Evolutionary conservation across 1,284 basidiomycete genomes (phyloP), one percentile per base, ranked within the genome.

Genomic region (Butyriboletus appendiculatus): DNA sequence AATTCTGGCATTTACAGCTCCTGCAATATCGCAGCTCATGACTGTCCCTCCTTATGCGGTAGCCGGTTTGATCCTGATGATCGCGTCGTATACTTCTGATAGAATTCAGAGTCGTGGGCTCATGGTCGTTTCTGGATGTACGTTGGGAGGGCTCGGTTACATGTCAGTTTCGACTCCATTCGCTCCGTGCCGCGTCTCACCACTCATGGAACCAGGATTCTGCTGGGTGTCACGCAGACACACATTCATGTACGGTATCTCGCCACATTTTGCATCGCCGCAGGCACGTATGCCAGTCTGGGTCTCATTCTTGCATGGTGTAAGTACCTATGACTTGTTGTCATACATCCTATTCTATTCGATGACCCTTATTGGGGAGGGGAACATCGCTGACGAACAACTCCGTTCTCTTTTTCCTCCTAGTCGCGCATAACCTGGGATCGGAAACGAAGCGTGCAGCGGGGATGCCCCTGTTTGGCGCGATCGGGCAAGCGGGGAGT

Each of bases 21-120:
- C 76, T 48, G 82, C 81, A 0, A 63, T 75, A 18, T 84, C 86
- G 0, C 87, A 90, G 59, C 66, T 90, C 5, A 73, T 90, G 61
- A 89, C 92, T 0, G 90, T 94, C 8, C 92, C 92, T 4, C 91
- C 92, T 16, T 93, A 93, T 62, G 88, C 84, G 3, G 82, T 86
- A 12, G 84, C 90, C 0, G 81, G 88, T 5, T 73, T 85, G 4
- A 77, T 90, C 44, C 78, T 95, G 62, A 72, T 85, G n/a, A 57
- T 76, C 5, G 76, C 86, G 47, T 86, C 85, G 2, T 84, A 81
- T 57, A 71, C 74, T 20, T 94, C 92, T 6, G 93, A 96, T 70
- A 76, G 81, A 48, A 64, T 83, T 8, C 90, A 92, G 69, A 83
- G 73, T 48, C 82, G 92, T 54, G 93, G 92, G 1, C 58, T 81